phyloP scores from a whole-genome alignment of 495 filamentous ascomycete species.

The Penicillium psychrofluorescens region DNA sequence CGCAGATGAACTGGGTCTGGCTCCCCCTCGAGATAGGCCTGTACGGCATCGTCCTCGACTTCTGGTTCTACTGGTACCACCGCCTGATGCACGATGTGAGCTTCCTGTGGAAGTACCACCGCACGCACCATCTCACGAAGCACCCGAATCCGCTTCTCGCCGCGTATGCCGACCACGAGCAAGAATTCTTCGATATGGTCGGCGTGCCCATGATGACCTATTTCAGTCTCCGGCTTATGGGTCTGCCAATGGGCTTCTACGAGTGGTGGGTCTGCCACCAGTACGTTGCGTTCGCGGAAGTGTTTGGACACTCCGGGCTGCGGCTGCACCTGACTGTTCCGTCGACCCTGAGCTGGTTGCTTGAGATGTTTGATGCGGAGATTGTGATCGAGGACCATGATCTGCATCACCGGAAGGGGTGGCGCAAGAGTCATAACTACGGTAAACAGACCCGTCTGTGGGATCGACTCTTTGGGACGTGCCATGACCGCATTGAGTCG shows the following conservation, averaged over 20 bases:
- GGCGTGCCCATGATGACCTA: slow-evolving; percentile 31
- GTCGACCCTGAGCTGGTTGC: slow-evolving; percentile 29
- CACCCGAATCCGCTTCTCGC: slow-evolving; percentile 35
- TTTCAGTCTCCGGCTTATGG: slow-evolving; percentile 20
- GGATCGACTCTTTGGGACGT: slow-evolving; percentile 36
- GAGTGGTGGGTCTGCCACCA: slow-evolving; percentile 40
- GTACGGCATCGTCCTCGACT: slow-evolving; percentile 36
- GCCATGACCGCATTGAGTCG: slow-evolving; percentile 28
- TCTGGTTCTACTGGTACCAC: slow-evolving; percentile 42
- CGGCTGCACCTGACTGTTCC: slow-evolving; percentile 27
- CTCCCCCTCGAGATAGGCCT: slow-evolving; percentile 32
- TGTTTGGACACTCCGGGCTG: slow-evolving; percentile 32
- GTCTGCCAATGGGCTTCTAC: slow-evolving; percentile 35
- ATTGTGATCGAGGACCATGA: slow-evolving; percentile 41
- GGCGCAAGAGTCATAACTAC: slow-evolving; percentile 38
- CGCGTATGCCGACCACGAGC: slow-evolving; percentile 36
- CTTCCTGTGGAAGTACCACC: slow-evolving; percentile 35
- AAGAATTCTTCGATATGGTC: slow-evolving; percentile 40
- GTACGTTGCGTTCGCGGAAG: slow-evolving; percentile 34
- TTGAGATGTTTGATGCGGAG: slow-evolving; percentile 24
- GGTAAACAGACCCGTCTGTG: slow-evolving; percentile 38
- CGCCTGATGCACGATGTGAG: slow-evolving; percentile 34
- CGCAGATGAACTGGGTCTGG: slow-evolving; percentile 42
- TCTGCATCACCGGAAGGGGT: slow-evolving; percentile 37
- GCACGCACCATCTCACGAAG: slow-evolving; percentile 39